Conservation (phyloP, 148 eudicot species). For the Nepenthes gracilis region DNA sequence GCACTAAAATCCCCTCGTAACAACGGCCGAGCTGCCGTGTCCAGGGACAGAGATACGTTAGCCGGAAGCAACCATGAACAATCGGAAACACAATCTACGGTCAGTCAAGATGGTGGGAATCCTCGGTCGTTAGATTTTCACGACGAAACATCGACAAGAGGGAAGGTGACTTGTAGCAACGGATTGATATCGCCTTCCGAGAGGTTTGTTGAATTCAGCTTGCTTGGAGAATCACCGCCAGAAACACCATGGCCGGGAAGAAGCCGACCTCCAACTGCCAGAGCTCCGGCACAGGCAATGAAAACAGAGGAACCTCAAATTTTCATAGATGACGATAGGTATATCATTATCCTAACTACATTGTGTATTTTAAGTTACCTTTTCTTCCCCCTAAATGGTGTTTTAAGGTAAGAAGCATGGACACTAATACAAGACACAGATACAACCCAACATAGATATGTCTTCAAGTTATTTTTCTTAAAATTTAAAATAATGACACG, state of each 20-base stretch:
- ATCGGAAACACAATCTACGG: constrained; percentile 21
- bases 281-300: neutral
- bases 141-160: constrained; percentile 24
- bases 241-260: no score
- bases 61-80: constrained; percentile 10
- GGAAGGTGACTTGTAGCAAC: constrained; percentile 18
- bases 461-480: no score
- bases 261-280: no score
- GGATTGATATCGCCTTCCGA: no score
- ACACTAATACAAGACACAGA: no score
- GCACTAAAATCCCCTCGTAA: constrained; percentile 43
- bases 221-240: no score
- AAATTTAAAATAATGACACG: no score
- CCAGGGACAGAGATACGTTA: constrained; percentile 15
- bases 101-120: constrained; percentile 19
- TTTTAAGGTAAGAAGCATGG: no score
- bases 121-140: constrained; percentile 13
- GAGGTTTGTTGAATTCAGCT: no score
- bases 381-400: no score
- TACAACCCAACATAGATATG: no score
- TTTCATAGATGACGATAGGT: constrained; percentile 2
- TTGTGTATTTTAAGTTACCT: neutral
- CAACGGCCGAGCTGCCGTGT: constrained; percentile 29
- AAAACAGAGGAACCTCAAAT: neutral
- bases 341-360: neutral